Evolutionary conservation across 2,329 filamentous ascomycete species (phyloP).

Genomic region (Colletotrichum sojae): DNA sequence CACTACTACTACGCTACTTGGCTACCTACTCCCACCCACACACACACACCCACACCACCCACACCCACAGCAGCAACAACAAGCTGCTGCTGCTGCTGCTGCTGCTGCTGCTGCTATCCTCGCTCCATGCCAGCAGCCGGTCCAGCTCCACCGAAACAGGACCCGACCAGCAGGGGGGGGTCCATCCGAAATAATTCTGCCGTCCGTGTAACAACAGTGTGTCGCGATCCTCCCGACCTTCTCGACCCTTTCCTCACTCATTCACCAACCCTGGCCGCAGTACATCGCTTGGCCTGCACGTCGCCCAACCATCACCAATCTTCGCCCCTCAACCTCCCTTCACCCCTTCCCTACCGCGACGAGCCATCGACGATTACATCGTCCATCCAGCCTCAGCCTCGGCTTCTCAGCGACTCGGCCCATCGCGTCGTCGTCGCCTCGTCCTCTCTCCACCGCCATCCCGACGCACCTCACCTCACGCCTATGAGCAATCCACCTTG

Average conservation of each 20-base stretch:
- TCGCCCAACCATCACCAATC: not conserved
- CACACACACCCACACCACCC: no score
- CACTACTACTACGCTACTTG: no score
- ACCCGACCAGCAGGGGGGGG: slow-evolving; percentile 36
- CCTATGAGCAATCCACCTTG: slow-evolving; percentile 34
- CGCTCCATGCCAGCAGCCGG: slow-evolving; percentile 31
- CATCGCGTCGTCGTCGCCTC: not conserved
- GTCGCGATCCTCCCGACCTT: slow-evolving; percentile 36
- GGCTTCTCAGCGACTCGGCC: not conserved
- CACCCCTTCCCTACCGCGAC: no score
- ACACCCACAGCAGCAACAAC: no score
- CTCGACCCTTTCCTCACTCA: slow-evolving; percentile 24
- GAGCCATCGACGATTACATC: not conserved
- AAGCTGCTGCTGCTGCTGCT: no score
- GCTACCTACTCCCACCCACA: no score
- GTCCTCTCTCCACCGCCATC: slow-evolving; percentile 20
- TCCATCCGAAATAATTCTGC: slow-evolving; percentile 40
- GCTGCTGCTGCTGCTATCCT: slow-evolving; percentile 6
- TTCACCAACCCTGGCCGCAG: slow-evolving; percentile 9
- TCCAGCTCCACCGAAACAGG: slow-evolving; percentile 37
- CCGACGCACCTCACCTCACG: slow-evolving; percentile 30
- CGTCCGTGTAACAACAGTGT: slow-evolving; percentile 42
- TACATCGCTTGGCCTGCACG: not conserved
- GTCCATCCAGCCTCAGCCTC: not conserved
- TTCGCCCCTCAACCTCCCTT: not conserved